These are phyloP conservation scores for Xylaria bambusicola DNA, from an alignment of 495 filamentous ascomycete species.

Conservation along the genomic window DNA sequence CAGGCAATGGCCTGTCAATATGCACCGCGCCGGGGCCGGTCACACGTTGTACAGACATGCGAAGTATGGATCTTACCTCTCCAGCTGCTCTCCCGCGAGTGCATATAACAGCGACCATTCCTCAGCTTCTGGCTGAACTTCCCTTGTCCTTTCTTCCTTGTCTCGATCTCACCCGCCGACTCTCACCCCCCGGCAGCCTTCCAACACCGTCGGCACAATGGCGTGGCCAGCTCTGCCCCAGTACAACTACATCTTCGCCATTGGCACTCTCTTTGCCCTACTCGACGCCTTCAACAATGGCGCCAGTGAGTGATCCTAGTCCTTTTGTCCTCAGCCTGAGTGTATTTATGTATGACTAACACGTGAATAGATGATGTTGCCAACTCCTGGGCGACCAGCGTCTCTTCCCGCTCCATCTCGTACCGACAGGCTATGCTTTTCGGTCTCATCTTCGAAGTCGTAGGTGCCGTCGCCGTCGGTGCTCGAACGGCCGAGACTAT, in stretches of 20 bases:
- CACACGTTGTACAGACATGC: not conserved
- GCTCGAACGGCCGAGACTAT: slow-evolving; percentile 62
- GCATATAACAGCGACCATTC: slow-evolving; percentile 1
- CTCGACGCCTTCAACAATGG: slow-evolving; percentile 69
- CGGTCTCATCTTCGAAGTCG: slow-evolving; percentile 62
- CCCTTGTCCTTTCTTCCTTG: not conserved
- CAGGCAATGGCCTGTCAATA: too few species aligned
- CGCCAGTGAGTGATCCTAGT: slow-evolving; percentile 54
- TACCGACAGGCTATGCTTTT: slow-evolving; percentile 64
- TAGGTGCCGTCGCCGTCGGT: slow-evolving; percentile 61
- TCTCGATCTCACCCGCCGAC: slow-evolving; percentile 5
- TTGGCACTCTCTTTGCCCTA: slow-evolving; percentile 67
- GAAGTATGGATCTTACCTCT: too few species aligned
- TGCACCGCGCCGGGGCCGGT: not conserved
- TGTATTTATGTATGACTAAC: not conserved
- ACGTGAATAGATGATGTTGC: slow-evolving; percentile 62
- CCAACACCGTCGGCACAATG: slow-evolving; percentile 10
- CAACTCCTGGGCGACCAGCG: slow-evolving; percentile 70
- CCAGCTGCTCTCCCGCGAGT: too few species aligned
- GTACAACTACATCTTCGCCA: slow-evolving; percentile 64
- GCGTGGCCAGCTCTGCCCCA: slow-evolving; percentile 49
- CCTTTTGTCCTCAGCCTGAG: not conserved
- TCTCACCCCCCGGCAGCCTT: not conserved
- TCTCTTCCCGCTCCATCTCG: slow-evolving; percentile 67
- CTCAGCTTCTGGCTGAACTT: not conserved